A percentile compares a stretch with the other conserved stretches of the same genome.
phyloP scores from a whole-genome alignment of 2,329 filamentous ascomycete species.

The Knufia fluminis region DNA sequence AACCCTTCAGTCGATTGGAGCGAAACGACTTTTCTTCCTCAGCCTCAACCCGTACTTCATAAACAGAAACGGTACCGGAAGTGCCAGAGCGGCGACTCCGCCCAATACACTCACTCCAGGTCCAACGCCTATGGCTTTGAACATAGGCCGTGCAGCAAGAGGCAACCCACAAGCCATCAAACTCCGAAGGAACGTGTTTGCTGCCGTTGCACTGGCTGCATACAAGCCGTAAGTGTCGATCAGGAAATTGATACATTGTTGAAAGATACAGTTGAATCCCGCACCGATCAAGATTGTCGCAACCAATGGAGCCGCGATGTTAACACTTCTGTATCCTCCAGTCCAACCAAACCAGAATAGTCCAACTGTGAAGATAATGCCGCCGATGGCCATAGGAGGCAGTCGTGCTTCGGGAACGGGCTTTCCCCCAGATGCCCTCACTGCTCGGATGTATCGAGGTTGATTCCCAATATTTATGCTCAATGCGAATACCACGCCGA shows the following conservation, averaged over 20 bases:
- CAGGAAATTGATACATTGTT: conserved; percentile 38
- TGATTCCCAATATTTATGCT: conserved; percentile 36
- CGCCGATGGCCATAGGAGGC: conserved; percentile 39
- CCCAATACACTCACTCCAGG: conserved; percentile 35
- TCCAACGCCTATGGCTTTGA: conserved; percentile 33
- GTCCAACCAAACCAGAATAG: conserved; percentile 40
- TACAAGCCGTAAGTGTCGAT: conserved; percentile 34
- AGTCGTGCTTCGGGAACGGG: conserved; percentile 35
- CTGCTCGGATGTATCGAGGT: conserved; percentile 28
- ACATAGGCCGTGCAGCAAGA: conserved; percentile 34
- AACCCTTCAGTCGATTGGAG: conserved; percentile 23
- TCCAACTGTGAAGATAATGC: conserved; percentile 34
- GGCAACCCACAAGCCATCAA: conserved; percentile 33
- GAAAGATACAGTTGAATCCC: conserved; percentile 27
- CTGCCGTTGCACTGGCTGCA: conserved; percentile 35
- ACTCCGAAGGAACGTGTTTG: conserved; percentile 37
- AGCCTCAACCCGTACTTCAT: conserved; percentile 35
- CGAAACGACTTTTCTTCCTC: conserved; percentile 38
- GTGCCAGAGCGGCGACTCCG: conserved; percentile 30
- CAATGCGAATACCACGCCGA: conserved; percentile 35
- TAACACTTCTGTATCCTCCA: conserved; percentile 26
- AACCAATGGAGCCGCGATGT: conserved; percentile 25
- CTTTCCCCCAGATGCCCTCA: conserved; percentile 22
- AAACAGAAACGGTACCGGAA: conserved; percentile 39
- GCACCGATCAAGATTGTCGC: conserved; percentile 35